These are phyloP conservation scores for Tuber aestivum DNA, from an alignment of 495 filamentous ascomycete genomes.

Conservation along the genomic window DNA sequence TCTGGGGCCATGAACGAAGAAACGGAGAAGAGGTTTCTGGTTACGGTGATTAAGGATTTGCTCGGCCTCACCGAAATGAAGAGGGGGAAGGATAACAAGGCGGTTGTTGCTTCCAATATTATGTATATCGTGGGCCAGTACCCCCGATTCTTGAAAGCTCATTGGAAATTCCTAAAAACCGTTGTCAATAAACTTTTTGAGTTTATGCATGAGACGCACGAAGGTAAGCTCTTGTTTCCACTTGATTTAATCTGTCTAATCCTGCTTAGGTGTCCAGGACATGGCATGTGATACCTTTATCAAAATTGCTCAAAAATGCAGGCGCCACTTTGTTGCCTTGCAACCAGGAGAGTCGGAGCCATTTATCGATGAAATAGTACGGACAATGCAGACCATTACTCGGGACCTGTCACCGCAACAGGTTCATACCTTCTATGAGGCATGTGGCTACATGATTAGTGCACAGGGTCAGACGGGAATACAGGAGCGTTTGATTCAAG, in stretches of 20 bases:
- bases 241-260: slow-evolving; percentile 39
- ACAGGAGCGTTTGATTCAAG: slow-evolving; percentile 83
- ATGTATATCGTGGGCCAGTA: slow-evolving; percentile 99
- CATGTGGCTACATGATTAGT: slow-evolving; percentile 98
- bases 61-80: slow-evolving; percentile 99
- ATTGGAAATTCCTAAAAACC: slow-evolving; percentile 99
- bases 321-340: slow-evolving; percentile 90
- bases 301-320: slow-evolving; percentile 98
- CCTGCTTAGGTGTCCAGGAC: slow-evolving; percentile 75
- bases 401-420: slow-evolving; percentile 92
- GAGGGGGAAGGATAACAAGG: slow-evolving; percentile 98
- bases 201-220: slow-evolving; percentile 99
- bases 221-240: slow-evolving; percentile 55
- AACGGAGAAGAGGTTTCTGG: slow-evolving; percentile 95
- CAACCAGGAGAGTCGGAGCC: slow-evolving; percentile 92
- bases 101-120: slow-evolving; percentile 97
- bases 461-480: slow-evolving; percentile 88
- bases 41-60: slow-evolving; percentile 97
- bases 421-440: slow-evolving; percentile 98
- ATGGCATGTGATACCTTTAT: slow-evolving; percentile 99
- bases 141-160: slow-evolving; percentile 93
- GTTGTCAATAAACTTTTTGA: slow-evolving; percentile 99
- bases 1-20: slow-evolving; percentile 99
- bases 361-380: slow-evolving; percentile 98
- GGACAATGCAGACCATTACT: slow-evolving; percentile 90